phyloP scores from a whole-genome alignment of 2,329 filamentous ascomycete genomes.

The Thielaviopsis ethacetica region DNA sequence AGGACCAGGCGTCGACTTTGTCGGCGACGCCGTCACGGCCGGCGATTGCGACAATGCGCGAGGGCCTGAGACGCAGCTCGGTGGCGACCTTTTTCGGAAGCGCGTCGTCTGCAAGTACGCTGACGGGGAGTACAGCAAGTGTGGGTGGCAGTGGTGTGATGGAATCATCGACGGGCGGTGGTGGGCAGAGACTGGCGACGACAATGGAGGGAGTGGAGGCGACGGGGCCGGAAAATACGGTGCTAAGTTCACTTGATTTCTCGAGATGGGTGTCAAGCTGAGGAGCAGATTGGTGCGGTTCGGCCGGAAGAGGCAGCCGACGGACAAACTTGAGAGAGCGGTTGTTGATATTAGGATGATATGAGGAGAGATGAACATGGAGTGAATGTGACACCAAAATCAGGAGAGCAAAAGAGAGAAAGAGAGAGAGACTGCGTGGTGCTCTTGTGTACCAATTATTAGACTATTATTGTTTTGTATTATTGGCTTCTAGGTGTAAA shows the following conservation, averaged over 20 bases:
- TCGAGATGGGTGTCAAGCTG: conserved; percentile 30
- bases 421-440: not conserved
- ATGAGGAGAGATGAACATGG: not conserved
- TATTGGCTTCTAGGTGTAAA: too few species aligned
- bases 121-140: not conserved
- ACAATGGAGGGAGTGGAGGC: conserved; percentile 36
- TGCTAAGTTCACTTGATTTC: conserved; percentile 31
- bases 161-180: conserved; percentile 40
- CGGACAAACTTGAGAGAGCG: too few species aligned
- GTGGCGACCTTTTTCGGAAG: conserved; percentile 46
- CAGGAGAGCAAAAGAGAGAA: not conserved
- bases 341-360: not conserved
- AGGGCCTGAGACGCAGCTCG: conserved; percentile 46
- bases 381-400: not conserved
- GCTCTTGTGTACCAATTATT: not conserved
- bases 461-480: not conserved
- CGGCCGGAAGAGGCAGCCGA: too few species aligned
- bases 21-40: conserved; percentile 11
- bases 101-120: not conserved
- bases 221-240: conserved; percentile 29
- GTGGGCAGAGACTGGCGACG: conserved; percentile 39
- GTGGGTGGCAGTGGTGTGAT: conserved; percentile 21
- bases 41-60: conserved; percentile 35
- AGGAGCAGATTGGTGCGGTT: not conserved
- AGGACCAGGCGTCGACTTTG: conserved; percentile 13